Conservation (phyloP, 2,329 filamentous ascomycete genomes). For the Fusarium transvaalense region DNA sequence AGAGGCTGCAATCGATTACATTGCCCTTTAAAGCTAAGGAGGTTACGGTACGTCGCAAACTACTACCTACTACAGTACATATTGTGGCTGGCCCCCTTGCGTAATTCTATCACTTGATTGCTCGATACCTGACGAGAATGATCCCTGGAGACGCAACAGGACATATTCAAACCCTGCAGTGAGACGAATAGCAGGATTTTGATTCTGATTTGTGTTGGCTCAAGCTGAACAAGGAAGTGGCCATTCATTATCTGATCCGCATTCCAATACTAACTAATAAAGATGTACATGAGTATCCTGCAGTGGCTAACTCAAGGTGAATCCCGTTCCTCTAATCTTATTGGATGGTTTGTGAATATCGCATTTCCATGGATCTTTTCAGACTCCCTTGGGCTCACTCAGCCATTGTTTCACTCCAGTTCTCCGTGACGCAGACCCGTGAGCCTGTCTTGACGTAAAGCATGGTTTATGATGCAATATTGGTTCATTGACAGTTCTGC, state of each 20-base stretch:
- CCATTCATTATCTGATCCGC: background rate
- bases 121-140: background rate
- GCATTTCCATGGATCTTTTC: background rate
- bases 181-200: background rate
- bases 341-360: background rate
- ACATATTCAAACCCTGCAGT: background rate
- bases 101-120: background rate
- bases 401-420: background rate
- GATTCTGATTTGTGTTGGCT: background rate
- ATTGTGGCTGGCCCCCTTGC: background rate
- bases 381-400: background rate
- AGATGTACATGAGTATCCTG: background rate
- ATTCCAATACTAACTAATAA: background rate
- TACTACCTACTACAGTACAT: background rate
- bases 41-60: constrained; percentile 1
- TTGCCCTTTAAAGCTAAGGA: background rate
- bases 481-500: background rate
- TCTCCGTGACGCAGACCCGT: background rate
- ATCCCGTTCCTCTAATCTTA: background rate
- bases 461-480: background rate
- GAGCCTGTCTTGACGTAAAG: background rate
- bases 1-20: background rate
- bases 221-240: background rate
- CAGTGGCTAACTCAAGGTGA: background rate
- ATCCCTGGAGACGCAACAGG: background rate